Evolutionary conservation across 345 rosid genomes (phyloP).

Genomic region (Luvunga scandens): DNA sequence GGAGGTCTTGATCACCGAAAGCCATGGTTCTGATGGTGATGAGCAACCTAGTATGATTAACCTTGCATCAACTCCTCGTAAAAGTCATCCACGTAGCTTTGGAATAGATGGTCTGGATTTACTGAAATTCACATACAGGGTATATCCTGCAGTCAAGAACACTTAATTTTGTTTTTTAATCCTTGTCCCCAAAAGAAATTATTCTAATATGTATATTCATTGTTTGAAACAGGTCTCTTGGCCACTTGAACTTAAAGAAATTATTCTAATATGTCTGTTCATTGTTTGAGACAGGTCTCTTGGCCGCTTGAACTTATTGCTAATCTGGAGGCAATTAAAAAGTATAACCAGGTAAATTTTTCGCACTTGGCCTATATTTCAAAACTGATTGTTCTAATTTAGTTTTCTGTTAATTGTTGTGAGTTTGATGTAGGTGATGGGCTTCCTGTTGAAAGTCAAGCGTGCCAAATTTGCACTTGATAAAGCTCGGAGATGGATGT

Average conservation of each 20-base stretch:
- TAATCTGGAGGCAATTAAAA: slow-evolving; percentile 80
- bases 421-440: slow-evolving; percentile 68
- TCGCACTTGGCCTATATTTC: slow-evolving; percentile 16
- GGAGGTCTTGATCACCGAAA: slow-evolving; percentile 65
- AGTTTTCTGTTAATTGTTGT: slow-evolving; percentile 23
- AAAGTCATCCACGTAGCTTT: slow-evolving; percentile 44
- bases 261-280: slow-evolving; percentile 5
- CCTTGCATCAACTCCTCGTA: slow-evolving; percentile 47
- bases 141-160: slow-evolving; percentile 19
- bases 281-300: slow-evolving; percentile 57
- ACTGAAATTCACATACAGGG: slow-evolving; percentile 86
- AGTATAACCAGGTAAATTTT: slow-evolving; percentile 82
- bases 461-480: slow-evolving; percentile 95
- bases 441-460: slow-evolving; percentile 91
- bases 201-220: slow-evolving; percentile 5
- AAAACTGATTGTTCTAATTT: slow-evolving; percentile 14
- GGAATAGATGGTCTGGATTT: slow-evolving; percentile 81
- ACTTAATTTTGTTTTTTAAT: slow-evolving; percentile 11
- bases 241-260: slow-evolving; percentile 79
- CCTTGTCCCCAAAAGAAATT: slow-evolving; percentile 7
- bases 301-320: slow-evolving; percentile 99
- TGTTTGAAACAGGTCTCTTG: slow-evolving; percentile 70
- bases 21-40: slow-evolving; percentile 46
- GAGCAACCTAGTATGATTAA: slow-evolving; percentile 44
- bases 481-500: slow-evolving; percentile 98